Percentiles rank a stretch among this genome's conserved stretches.
phyloP scores from a whole-genome alignment of 2,329 filamentous ascomycete species.

The Cordyceps cateniannulata region DNA sequence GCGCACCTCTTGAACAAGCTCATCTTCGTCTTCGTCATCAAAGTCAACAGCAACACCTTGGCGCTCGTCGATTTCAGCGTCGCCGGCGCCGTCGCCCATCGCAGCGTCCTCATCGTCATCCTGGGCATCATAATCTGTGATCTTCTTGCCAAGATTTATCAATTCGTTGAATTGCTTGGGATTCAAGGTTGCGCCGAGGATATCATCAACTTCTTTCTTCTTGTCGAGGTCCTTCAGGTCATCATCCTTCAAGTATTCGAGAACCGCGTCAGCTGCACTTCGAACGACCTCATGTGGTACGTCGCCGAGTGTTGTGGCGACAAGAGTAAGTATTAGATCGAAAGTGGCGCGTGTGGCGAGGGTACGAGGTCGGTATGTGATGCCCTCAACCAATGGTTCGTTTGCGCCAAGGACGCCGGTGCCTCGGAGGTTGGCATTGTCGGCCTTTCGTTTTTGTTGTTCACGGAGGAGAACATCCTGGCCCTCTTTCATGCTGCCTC shows the following conservation, averaged over 20 bases:
- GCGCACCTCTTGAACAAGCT: slow-evolving; percentile 75
- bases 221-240: slow-evolving; percentile 96
- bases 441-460: slow-evolving; percentile 79
- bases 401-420: slow-evolving; percentile 76
- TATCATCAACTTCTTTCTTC: slow-evolving; percentile 94
- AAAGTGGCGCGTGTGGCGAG: slow-evolving; percentile 88
- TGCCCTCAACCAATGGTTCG: slow-evolving; percentile 82
- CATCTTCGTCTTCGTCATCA: slow-evolving; percentile 75
- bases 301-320: slow-evolving; percentile 82
- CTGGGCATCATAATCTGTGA: slow-evolving; percentile 95
- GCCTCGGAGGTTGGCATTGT: slow-evolving; percentile 58
- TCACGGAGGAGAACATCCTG: slow-evolving; percentile 77
- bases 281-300: slow-evolving; percentile 86
- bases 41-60: slow-evolving; percentile 98
- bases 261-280: slow-evolving; percentile 84
- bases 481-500: slow-evolving; percentile 71
- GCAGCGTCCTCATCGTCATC: slow-evolving; percentile 89
- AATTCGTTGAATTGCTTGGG: slow-evolving; percentile 95
- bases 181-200: slow-evolving; percentile 74
- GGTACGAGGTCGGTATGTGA: slow-evolving; percentile 87
- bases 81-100: slow-evolving; percentile 54
- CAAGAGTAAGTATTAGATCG: slow-evolving; percentile 87
- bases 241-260: slow-evolving; percentile 92
- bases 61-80: slow-evolving; percentile 79
- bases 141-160: slow-evolving; percentile 95